These are phyloP conservation scores for Neurospora terricola DNA, from an alignment of 495 filamentous ascomycete genomes.

Conservation along the genomic window DNA sequence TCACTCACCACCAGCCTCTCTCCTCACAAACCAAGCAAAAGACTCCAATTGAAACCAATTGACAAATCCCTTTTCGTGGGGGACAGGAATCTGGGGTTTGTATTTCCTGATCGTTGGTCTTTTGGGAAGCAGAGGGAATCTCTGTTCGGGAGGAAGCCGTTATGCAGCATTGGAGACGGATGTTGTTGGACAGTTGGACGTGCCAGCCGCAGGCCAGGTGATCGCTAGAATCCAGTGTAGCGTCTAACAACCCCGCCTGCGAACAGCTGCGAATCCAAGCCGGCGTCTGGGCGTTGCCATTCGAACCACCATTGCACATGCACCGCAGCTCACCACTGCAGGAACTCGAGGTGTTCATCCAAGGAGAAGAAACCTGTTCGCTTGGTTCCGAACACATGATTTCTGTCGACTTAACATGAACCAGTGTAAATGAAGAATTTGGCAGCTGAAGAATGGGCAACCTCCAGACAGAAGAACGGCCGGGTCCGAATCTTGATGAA, in stretches of 20 bases:
- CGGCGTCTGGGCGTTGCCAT: neutral
- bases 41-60: neutral
- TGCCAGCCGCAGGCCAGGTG: neutral
- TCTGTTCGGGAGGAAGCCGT: neutral
- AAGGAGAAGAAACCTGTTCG: neutral
- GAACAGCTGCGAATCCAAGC: neutral
- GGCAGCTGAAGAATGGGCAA: neutral
- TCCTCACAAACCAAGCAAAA: neutral
- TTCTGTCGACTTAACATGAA: neutral
- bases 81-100: neutral
- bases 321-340: neutral
- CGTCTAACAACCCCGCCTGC: neutral
- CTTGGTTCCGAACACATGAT: neutral
- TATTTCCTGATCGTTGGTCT: neutral
- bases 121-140: neutral
- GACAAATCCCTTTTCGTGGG: neutral
- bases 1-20: neutral
- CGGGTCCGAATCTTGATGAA: neutral
- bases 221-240: neutral
- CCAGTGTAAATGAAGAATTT: neutral
- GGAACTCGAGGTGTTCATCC: neutral
- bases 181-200: neutral
- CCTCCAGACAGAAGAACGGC: neutral
- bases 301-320: neutral
- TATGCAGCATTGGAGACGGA: neutral